phyloP scores from a whole-genome alignment of 345 rosid genomes.

The Lepidium sativum region DNA sequence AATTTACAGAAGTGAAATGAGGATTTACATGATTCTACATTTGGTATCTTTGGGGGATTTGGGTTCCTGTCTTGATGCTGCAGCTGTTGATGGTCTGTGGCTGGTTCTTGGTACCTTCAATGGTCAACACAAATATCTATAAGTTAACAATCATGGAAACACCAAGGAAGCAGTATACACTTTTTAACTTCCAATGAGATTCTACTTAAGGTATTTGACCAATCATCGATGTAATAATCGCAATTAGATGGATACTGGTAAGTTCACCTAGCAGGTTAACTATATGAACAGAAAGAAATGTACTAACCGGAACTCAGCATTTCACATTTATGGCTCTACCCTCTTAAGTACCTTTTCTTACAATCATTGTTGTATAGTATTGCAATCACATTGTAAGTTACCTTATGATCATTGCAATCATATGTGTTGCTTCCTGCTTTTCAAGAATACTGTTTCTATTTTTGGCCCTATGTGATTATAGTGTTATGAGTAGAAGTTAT shows the following conservation, averaged over 20 bases:
- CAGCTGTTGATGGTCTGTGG: slow-evolving; percentile 40
- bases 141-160: not conserved
- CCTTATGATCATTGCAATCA: not conserved
- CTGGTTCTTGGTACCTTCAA: slow-evolving; percentile 55
- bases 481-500: not conserved
- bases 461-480: not conserved
- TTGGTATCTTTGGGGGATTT: slow-evolving; percentile 55
- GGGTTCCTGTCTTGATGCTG: slow-evolving; percentile 45
- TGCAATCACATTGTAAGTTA: not conserved
- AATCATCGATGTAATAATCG: not conserved
- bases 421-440: not conserved
- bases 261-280: not conserved
- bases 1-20: slow-evolving; percentile 21
- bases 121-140: not conserved
- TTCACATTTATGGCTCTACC: not conserved
- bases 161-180: not conserved
- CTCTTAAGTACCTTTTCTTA: not conserved
- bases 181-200: not conserved
- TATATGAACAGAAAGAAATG: not conserved
- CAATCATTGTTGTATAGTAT: not conserved
- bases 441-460: not conserved
- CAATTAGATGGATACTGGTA: not conserved
- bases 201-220: not conserved
- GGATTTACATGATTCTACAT: slow-evolving; percentile 64
- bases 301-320: not conserved